Evolutionary conservation across 331 rosid species (phyloP).

Genomic region (Rosa hybrid): DNA sequence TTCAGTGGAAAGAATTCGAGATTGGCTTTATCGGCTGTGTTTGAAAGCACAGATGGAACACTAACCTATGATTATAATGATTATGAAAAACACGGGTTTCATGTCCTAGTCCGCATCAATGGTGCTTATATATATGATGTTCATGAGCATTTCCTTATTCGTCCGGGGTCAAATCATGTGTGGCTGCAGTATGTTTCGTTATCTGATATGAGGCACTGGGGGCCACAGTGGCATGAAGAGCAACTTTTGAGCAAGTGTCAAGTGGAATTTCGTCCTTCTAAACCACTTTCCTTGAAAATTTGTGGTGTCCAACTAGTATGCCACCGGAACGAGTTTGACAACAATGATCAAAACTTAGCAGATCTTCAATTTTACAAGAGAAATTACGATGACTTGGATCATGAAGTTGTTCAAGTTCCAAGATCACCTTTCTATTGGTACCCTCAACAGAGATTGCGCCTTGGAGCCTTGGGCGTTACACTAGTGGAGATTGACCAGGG

Average conservation of each 20-base stretch:
- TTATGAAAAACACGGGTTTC: background rate
- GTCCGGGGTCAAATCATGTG: conserved; percentile 10
- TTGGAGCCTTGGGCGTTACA: background rate
- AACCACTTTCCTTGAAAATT: conserved; percentile 1
- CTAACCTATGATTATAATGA: conserved; percentile 5
- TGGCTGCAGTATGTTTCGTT: conserved; percentile 17
- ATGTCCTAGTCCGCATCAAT: conserved; percentile 1
- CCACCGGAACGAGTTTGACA: background rate
- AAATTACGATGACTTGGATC: background rate
- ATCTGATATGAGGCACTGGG: conserved; percentile 14
- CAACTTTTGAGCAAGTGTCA: background rate
- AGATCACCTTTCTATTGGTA: background rate
- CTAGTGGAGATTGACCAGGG: background rate
- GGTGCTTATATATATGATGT: background rate
- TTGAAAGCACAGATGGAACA: background rate
- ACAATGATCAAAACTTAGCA: background rate
- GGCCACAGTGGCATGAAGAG: conserved; percentile 1
- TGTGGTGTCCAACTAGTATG: background rate
- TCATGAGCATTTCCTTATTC: background rate
- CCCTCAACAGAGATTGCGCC: background rate
- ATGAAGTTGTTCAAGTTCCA: background rate
- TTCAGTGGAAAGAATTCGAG: conserved; percentile 12
- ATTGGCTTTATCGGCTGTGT: background rate
- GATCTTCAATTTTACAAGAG: conserved; percentile 4
- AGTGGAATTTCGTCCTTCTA: conserved; percentile 3